These are phyloP conservation scores for Sequoia sempervirens DNA, from an alignment of 75 land plant genomes.

Conservation along the genomic window DNA sequence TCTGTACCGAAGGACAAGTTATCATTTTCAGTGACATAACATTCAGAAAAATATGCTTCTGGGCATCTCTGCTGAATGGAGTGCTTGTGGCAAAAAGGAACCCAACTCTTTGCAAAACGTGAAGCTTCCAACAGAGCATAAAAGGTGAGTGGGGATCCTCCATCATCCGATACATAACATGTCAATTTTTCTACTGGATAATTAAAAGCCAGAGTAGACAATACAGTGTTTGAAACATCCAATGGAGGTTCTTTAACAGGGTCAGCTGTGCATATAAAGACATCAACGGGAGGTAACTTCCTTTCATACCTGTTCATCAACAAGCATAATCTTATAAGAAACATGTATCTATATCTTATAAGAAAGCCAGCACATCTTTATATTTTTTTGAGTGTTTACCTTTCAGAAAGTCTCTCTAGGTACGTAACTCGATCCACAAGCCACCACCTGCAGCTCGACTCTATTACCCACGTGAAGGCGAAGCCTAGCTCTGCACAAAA, in stretches of 20 bases:
- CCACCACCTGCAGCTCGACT: constrained; percentile 23
- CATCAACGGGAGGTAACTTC: constrained; percentile 41
- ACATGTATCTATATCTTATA: neutral
- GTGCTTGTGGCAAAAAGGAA: constrained; percentile 49
- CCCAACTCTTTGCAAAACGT: constrained; percentile 36
- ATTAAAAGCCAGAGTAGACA: constrained; percentile 17
- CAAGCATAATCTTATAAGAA: neutral
- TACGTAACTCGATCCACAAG: constrained; percentile 14
- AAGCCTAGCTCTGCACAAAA: constrained; percentile 32
- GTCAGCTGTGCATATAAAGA: constrained; percentile 70
- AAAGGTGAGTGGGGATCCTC: constrained; percentile 17
- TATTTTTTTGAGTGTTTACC: neutral
- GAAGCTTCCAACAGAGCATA: constrained; percentile 21
- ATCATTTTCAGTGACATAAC: neutral
- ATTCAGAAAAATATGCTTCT: constrained; percentile 29
- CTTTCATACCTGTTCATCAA: constrained; percentile 27
- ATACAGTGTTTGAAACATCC: constrained; percentile 36
- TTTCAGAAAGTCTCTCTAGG: constrained; percentile 16
- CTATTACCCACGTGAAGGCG: constrained; percentile 34
- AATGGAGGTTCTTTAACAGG: constrained; percentile 55
- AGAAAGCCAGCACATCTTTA: neutral
- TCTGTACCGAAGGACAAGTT: neutral
- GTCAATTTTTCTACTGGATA: constrained; percentile 16
- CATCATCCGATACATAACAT: constrained; percentile 24
- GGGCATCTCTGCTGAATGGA: constrained; percentile 44